These are phyloP conservation scores for Setomelanomma holmii DNA, from an alignment of 2,329 filamentous ascomycete genomes.

Conservation along the genomic window DNA sequence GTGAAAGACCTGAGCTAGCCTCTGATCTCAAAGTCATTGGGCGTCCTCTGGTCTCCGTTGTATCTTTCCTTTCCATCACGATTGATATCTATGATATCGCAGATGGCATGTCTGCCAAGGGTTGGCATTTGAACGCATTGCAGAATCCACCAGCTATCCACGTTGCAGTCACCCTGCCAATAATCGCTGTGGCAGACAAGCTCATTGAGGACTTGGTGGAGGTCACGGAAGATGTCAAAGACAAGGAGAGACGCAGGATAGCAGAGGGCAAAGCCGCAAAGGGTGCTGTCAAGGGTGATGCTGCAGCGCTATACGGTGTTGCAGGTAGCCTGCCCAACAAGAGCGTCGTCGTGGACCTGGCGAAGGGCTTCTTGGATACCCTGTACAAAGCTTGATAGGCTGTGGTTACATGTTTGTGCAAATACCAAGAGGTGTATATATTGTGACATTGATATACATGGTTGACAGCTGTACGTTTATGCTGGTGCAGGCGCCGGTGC, in stretches of 20 bases:
- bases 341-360: conserved; percentile 88
- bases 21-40: conserved; percentile 82
- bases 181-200: conserved; percentile 79
- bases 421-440: no score
- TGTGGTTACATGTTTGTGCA: neutral
- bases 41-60: conserved; percentile 84
- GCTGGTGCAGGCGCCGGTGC: conserved; percentile 15
- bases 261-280: conserved; percentile 71
- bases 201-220: conserved; percentile 73
- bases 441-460: conserved; percentile 8
- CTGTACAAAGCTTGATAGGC: conserved; percentile 77
- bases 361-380: conserved; percentile 89
- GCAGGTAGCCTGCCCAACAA: conserved; percentile 95
- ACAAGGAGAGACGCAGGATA: conserved; percentile 76
- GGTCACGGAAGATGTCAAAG: conserved; percentile 73
- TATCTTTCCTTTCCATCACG: conserved; percentile 84
- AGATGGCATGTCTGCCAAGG: conserved; percentile 81
- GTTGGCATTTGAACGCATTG: conserved; percentile 95
- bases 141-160: conserved; percentile 93
- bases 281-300: conserved; percentile 71
- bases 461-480: conserved; percentile 7
- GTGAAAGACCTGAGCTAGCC: conserved; percentile 70
- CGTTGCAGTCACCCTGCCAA: conserved; percentile 89
- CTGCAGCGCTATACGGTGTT: conserved; percentile 90
- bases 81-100: conserved; percentile 94